Conservation (phyloP, 352 stramenopile genomes). For the Pythium dissimile region DNA sequence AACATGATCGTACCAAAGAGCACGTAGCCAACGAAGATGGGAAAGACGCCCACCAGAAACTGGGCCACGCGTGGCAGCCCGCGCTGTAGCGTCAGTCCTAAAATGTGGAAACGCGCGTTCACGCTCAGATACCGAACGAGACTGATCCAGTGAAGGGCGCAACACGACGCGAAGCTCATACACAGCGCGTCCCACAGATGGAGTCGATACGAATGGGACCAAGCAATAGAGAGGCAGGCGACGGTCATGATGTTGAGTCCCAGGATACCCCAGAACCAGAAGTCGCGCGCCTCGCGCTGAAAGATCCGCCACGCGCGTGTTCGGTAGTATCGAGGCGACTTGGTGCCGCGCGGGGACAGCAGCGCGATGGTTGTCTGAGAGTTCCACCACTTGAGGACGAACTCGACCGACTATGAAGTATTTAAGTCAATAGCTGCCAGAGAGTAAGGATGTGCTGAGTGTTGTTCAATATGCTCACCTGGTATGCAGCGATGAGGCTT, state of each 20-base stretch:
- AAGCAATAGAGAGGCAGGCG: slow-evolving; percentile 46
- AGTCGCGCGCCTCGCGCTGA: slow-evolving; percentile 33
- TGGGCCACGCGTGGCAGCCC: slow-evolving; percentile 67
- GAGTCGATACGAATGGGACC: slow-evolving; percentile 49
- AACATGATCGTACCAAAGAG: slow-evolving; percentile 88
- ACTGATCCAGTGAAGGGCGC: slow-evolving; percentile 68
- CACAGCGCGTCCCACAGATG: slow-evolving; percentile 53
- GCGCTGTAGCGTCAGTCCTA: slow-evolving; percentile 68
- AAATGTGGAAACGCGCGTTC: slow-evolving; percentile 69
- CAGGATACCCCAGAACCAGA: slow-evolving; percentile 65
- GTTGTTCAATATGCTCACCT: slow-evolving; percentile 33
- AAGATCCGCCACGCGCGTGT: slow-evolving; percentile 17
- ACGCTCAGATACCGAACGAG: slow-evolving; percentile 73
- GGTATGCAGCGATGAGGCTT: slow-evolving; percentile 36
- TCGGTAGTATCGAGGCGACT: slow-evolving; percentile 18
- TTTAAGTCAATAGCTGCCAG: not conserved
- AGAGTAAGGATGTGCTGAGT: not conserved
- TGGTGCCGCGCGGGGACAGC: slow-evolving; percentile 8
- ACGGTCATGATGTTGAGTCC: slow-evolving; percentile 50
- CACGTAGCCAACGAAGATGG: slow-evolving; percentile 83
- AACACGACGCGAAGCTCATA: slow-evolving; percentile 61
- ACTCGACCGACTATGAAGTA: slow-evolving; percentile 30
- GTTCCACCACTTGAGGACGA: slow-evolving; percentile 38
- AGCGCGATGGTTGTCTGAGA: slow-evolving; percentile 18
- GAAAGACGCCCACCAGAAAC: slow-evolving; percentile 81